phyloP scores from a whole-genome alignment of 257 asterid genomes.

The Nicotiana attenuata region DNA sequence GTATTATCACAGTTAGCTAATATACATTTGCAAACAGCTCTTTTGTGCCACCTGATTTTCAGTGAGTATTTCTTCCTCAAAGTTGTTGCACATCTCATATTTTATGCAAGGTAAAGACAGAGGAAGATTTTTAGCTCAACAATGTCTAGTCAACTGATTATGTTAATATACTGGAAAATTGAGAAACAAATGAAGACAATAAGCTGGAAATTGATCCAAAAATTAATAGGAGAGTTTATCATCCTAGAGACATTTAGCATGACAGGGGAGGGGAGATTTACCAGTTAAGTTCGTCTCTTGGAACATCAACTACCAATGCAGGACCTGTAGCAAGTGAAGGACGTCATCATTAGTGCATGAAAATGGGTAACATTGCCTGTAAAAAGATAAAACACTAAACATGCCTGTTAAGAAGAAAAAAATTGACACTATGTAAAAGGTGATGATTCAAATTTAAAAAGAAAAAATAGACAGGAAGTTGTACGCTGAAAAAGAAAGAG shows the following conservation, averaged over 20 bases:
- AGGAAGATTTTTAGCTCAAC: background rate
- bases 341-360: background rate
- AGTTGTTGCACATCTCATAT: background rate
- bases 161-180: background rate
- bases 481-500: background rate
- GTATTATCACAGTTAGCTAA: background rate
- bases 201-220: background rate
- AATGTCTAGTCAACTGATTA: background rate
- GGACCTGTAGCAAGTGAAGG: constrained; percentile 46
- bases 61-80: background rate
- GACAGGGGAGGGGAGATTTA: constrained; percentile 14
- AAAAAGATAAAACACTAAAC: background rate
- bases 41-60: background rate
- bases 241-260: background rate
- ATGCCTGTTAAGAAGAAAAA: background rate
- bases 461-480: background rate
- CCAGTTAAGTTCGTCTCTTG: constrained; percentile 89
- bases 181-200: background rate
- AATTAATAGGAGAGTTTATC: background rate
- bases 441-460: background rate
- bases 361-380: background rate
- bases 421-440: background rate
- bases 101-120: background rate
- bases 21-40: background rate
- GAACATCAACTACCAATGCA: constrained; percentile 84